Conservation (phyloP, 2,329 filamentous ascomycete species). For the Arthrobotrys musiformis region DNA sequence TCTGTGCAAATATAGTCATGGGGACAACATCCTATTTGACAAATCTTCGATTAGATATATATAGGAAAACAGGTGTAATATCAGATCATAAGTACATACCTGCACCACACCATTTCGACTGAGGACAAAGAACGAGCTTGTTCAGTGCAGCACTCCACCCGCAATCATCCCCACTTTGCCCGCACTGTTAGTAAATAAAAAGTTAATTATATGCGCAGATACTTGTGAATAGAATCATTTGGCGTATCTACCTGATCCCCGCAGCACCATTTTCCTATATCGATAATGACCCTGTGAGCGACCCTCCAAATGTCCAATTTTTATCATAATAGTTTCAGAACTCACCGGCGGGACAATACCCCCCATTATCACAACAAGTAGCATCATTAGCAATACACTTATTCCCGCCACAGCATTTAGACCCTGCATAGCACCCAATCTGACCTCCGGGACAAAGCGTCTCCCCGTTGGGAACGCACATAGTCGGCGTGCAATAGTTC, state of each 20-base stretch:
- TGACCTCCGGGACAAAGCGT: background rate
- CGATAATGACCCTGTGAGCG: no score
- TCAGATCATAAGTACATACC: background rate
- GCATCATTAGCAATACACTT: background rate
- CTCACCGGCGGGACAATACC: background rate
- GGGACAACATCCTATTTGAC: background rate
- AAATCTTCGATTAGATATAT: background rate
- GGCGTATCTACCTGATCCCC: background rate
- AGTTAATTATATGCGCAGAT: background rate
- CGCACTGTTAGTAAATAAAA: background rate
- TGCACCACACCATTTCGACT: conserved; percentile 5
- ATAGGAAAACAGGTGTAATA: background rate
- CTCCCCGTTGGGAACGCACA: background rate
- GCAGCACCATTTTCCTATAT: conserved; percentile 8
- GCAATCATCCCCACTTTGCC: background rate
- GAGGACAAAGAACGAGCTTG: background rate
- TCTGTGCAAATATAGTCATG: conserved; percentile 4
- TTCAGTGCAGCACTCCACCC: background rate
- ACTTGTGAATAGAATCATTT: background rate
- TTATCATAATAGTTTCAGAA: background rate
- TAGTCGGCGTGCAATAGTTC: background rate
- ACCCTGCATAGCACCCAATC: background rate
- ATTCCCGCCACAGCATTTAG: background rate
- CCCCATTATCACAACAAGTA: conserved; percentile 14
- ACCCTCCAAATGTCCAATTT: background rate